These are phyloP conservation scores for Ramalina peruviana DNA, from an alignment of 495 filamentous ascomycete species.

Conservation along the genomic window DNA sequence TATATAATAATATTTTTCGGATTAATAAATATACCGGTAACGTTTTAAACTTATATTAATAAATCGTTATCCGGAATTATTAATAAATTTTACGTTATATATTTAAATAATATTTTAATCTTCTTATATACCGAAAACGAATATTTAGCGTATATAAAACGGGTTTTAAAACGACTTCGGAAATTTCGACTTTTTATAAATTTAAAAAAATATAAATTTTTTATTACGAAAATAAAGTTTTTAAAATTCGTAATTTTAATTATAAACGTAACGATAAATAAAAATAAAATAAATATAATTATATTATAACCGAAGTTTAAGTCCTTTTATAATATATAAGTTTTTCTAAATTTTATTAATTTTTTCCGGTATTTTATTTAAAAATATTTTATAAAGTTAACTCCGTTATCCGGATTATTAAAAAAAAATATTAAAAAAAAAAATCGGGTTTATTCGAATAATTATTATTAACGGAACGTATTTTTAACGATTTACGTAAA, in stretches of 20 bases:
- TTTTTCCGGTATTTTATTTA: background rate
- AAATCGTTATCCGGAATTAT: background rate
- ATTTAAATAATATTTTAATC: background rate
- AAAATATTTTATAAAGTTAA: slow-evolving; percentile 1
- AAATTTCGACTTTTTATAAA: background rate
- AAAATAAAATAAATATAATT: no score
- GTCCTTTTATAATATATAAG: background rate
- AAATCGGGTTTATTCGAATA: background rate
- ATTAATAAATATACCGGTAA: background rate
- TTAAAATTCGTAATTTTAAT: no score
- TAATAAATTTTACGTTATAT: background rate
- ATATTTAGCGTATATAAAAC: background rate
- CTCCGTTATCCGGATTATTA: background rate
- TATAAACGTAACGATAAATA: no score
- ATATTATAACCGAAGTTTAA: background rate
- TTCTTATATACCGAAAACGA: background rate
- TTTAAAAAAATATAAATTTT: background rate
- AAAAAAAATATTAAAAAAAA: background rate
- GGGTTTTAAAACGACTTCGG: background rate
- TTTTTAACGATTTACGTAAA: background rate
- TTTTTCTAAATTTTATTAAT: background rate
- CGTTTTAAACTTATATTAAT: background rate
- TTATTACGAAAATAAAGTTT: background rate
- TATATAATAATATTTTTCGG: background rate
- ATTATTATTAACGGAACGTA: background rate